phyloP scores from a whole-genome alignment of 257 asterid genomes.

The Paulownia fortunei region DNA sequence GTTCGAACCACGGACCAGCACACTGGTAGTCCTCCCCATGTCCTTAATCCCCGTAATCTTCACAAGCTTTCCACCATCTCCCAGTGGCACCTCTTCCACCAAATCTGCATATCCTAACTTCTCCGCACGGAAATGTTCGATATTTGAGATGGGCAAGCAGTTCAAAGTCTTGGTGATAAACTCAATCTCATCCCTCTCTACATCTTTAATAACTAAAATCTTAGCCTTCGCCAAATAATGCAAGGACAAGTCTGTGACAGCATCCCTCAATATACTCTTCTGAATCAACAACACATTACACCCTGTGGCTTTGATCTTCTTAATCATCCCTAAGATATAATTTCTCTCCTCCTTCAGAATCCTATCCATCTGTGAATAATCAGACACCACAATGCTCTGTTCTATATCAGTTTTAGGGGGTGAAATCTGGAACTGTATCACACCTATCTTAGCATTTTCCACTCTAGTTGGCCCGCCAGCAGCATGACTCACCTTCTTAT shows the following conservation, averaged over 20 bases:
- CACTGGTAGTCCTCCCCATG: constrained; percentile 94
- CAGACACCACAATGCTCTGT: constrained; percentile 96
- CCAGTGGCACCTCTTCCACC: constrained; percentile 92
- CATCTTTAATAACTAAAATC: constrained; percentile 91
- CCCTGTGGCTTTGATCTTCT: constrained; percentile 92
- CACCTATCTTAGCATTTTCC: constrained; percentile 93
- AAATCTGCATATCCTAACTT: constrained; percentile 88
- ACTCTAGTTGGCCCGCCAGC: constrained; percentile 89
- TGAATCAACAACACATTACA: constrained; percentile 96
- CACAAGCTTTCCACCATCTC: constrained; percentile 97
- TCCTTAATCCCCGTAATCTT: constrained; percentile 94
- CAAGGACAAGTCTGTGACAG: constrained; percentile 91
- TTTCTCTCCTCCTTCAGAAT: constrained; percentile 98
- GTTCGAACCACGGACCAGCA: constrained; percentile 92
- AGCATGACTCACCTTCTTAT: constrained; percentile 98
- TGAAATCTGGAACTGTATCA: constrained; percentile 92
- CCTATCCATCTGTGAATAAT: constrained; percentile 98
- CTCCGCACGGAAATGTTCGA: constrained; percentile 89
- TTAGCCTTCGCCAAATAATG: constrained; percentile 95
- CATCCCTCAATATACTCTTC: constrained; percentile 98
- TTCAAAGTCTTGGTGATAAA: constrained; percentile 96
- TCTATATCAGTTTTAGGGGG: constrained; percentile 99
- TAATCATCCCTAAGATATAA: constrained; percentile 89
- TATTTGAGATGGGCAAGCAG: constrained; percentile 94
- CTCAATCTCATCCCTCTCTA: constrained; percentile 99